These are phyloP conservation scores for Colletotrichum lentis DNA, from an alignment of 2,329 filamentous ascomycete genomes.

Conservation along the genomic window DNA sequence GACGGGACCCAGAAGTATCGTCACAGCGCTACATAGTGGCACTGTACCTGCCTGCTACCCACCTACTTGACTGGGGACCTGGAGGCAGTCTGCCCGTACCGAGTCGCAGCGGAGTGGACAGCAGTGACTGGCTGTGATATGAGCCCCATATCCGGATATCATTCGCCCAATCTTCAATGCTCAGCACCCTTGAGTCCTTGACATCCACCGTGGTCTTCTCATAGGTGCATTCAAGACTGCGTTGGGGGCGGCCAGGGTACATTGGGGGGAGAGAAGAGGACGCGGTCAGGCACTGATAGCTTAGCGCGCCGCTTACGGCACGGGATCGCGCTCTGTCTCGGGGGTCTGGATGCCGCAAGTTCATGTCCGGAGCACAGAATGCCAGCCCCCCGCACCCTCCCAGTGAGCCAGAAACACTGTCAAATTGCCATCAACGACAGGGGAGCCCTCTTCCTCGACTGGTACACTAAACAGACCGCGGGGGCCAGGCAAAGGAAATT, in stretches of 20 bases:
- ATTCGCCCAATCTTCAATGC: slow-evolving; percentile 29
- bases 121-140: not conserved
- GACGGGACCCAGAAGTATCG: slow-evolving; percentile 23
- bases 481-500: slow-evolving; percentile 29
- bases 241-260: slow-evolving; percentile 11
- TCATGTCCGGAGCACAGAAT: slow-evolving; percentile 14
- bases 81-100: slow-evolving; percentile 11
- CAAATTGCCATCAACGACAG: slow-evolving; percentile 27
- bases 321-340: slow-evolving; percentile 32
- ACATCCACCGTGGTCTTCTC: slow-evolving; percentile 22
- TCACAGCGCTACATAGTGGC: not conserved
- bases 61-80: slow-evolving; percentile 13
- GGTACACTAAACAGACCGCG: not conserved
- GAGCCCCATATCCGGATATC: slow-evolving; percentile 10
- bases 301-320: slow-evolving; percentile 31
- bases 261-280: not conserved
- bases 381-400: slow-evolving; percentile 1
- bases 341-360: slow-evolving; percentile 16
- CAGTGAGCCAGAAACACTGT: not conserved
- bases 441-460: not conserved
- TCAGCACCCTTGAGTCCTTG: slow-evolving; percentile 10
- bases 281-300: slow-evolving; percentile 21
- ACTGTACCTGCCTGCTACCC: slow-evolving; percentile 1
- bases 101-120: slow-evolving; percentile 7
- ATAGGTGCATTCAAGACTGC: not conserved